phyloP scores from a whole-genome alignment of 768 basidiomycete species.

The Termitomyces titanicus region DNA sequence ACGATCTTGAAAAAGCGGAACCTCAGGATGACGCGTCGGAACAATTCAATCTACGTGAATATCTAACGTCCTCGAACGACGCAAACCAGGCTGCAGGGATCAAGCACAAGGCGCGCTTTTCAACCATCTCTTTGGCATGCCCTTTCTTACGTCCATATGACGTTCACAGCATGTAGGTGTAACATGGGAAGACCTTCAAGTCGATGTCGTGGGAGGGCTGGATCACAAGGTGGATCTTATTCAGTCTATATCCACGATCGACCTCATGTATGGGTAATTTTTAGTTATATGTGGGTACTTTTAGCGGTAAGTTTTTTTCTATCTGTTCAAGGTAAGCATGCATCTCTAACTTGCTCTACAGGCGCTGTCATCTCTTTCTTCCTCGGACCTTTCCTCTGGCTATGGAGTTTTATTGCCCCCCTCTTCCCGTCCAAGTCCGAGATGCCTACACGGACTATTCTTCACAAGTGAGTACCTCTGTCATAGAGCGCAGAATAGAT shows the following conservation, averaged over 20 bases:
- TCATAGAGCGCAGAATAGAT: neutral
- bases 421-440: constrained; percentile 36
- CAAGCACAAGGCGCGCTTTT: constrained; percentile 48
- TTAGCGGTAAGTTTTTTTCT: constrained; percentile 44
- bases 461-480: constrained; percentile 45
- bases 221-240: constrained; percentile 47
- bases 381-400: constrained; percentile 44
- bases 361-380: constrained; percentile 54
- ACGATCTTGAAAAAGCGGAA: constrained; percentile 39
- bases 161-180: constrained; percentile 58
- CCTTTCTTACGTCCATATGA: neutral
- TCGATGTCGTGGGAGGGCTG: constrained; percentile 52
- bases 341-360: constrained; percentile 16
- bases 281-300: constrained; percentile 57
- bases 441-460: constrained; percentile 45
- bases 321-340: neutral
- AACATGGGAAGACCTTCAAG: constrained; percentile 67
- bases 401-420: constrained; percentile 39
- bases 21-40: constrained; percentile 23
- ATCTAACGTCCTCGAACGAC: constrained; percentile 64
- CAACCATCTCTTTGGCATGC: neutral
- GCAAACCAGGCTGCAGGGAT: constrained; percentile 63
- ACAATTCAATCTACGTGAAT: constrained; percentile 64
- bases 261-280: neutral
- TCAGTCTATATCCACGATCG: neutral